phyloP scores from a whole-genome alignment of 305 asterid genomes.

The Fraxinus velutina region DNA sequence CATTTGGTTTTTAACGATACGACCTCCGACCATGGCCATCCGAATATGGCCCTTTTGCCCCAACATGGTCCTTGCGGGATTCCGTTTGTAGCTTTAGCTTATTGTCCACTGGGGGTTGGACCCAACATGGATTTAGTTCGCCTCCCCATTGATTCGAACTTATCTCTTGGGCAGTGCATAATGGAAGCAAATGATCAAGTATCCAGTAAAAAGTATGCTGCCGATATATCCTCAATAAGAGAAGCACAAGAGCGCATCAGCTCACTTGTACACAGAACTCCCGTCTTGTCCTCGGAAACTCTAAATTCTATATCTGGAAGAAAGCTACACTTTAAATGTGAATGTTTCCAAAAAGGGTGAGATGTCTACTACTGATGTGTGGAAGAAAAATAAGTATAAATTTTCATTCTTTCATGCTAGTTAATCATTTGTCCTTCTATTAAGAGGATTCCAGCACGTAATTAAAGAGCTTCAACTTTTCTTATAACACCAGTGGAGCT shows the following conservation, averaged over 20 bases:
- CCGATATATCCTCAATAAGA: constrained; percentile 66
- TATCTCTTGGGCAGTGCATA: constrained; percentile 7
- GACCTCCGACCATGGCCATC: background rate
- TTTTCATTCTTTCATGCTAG: background rate
- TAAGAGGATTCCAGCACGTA: background rate
- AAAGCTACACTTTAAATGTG: constrained; percentile 74
- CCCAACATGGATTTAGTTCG: background rate
- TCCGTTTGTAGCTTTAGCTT: background rate
- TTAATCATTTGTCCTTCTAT: background rate
- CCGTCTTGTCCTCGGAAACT: constrained; percentile 65
- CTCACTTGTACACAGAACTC: constrained; percentile 58
- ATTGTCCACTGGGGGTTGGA: background rate
- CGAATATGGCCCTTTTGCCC: background rate
- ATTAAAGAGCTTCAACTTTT: constrained; percentile 6
- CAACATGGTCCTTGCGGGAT: background rate
- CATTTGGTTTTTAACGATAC: background rate
- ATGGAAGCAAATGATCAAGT: constrained; percentile 51
- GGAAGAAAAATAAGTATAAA: background rate
- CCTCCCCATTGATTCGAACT: background rate
- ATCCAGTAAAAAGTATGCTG: constrained; percentile 54
- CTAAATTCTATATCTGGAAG: constrained; percentile 65
- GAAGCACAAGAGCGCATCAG: constrained; percentile 64
- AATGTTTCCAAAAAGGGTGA: constrained; percentile 95
- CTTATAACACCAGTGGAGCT: constrained; percentile 57
- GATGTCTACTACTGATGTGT: constrained; percentile 18